These are phyloP conservation scores for Gynandropsis gynandra DNA, from an alignment of 345 rosid species.

Conservation along the genomic window DNA sequence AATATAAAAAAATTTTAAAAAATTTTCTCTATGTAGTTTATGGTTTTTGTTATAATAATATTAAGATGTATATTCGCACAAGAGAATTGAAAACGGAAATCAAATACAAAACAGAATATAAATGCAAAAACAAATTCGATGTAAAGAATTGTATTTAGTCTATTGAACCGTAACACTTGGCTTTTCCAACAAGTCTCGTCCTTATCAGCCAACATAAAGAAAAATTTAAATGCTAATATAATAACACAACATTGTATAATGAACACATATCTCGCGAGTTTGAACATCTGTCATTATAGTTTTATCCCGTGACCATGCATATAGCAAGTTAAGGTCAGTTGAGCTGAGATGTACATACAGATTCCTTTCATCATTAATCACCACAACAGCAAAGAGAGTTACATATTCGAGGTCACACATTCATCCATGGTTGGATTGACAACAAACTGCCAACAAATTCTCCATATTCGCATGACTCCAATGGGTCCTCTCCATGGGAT, in stretches of 20 bases:
- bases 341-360: constrained; percentile 70
- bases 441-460: constrained; percentile 66
- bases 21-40: no score
- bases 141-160: no score
- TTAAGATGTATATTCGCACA: no score
- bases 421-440: constrained; percentile 89
- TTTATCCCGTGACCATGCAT: constrained; percentile 91
- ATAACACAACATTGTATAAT: constrained; percentile 4
- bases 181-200: no score
- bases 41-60: no score
- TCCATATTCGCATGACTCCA: constrained; percentile 72
- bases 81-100: no score
- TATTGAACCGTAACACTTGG: no score
- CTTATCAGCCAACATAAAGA: constrained; percentile 66
- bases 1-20: no score
- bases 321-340: constrained; percentile 87
- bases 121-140: no score
- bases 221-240: constrained; percentile 7
- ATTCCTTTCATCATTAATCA: constrained; percentile 17
- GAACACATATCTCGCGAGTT: constrained; percentile 51
- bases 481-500: constrained; percentile 95
- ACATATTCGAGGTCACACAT: not conserved
- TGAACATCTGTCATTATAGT: constrained; percentile 96
- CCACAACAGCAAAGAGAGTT: constrained; percentile 16
- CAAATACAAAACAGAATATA: no score